Conservation (phyloP, 495 filamentous ascomycete species). For the Lineolata rhizophorae region DNA sequence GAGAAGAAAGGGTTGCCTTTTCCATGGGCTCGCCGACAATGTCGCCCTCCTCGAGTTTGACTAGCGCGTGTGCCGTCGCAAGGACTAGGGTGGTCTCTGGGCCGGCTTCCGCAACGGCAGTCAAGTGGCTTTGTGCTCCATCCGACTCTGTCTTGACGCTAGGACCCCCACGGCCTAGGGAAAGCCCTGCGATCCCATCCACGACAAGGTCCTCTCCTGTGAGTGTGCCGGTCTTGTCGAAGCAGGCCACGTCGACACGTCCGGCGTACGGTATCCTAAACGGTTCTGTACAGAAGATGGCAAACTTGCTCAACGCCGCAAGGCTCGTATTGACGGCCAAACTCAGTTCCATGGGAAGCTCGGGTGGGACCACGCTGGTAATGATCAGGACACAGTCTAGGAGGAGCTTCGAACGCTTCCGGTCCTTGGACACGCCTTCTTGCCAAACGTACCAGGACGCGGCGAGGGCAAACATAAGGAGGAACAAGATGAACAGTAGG, state of each 20-base stretch:
- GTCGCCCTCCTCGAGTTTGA: constrained; percentile 90
- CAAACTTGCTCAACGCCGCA: constrained; percentile 77
- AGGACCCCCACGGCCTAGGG: constrained; percentile 39
- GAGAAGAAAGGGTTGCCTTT: constrained; percentile 71
- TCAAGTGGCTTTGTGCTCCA: constrained; percentile 56
- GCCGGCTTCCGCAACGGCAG: constrained; percentile 37
- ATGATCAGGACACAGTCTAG: constrained; percentile 95
- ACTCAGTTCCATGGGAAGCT: constrained; percentile 95
- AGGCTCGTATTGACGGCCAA: constrained; percentile 97
- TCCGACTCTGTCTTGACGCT: constrained; percentile 50
- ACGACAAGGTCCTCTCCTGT: constrained; percentile 96
- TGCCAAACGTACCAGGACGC: constrained; percentile 99
- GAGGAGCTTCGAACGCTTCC: constrained; percentile 90
- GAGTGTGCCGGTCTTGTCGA: constrained; percentile 94
- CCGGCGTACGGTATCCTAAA: constrained; percentile 98
- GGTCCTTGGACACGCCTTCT: constrained; percentile 77
- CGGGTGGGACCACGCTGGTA: constrained; percentile 90
- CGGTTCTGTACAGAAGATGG: constrained; percentile 96
- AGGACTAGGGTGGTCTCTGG: constrained; percentile 80
- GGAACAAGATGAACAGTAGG: constrained; percentile 86
- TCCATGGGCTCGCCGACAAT: constrained; percentile 98
- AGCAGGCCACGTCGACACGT: constrained; percentile 89
- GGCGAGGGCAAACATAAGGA: constrained; percentile 86
- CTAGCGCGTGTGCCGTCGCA: constrained; percentile 84
- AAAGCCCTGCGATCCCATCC: constrained; percentile 85